These are phyloP conservation scores for Theileria luwenshuni DNA, from an alignment of 169 alveolate genomes.

Conservation along the genomic window DNA sequence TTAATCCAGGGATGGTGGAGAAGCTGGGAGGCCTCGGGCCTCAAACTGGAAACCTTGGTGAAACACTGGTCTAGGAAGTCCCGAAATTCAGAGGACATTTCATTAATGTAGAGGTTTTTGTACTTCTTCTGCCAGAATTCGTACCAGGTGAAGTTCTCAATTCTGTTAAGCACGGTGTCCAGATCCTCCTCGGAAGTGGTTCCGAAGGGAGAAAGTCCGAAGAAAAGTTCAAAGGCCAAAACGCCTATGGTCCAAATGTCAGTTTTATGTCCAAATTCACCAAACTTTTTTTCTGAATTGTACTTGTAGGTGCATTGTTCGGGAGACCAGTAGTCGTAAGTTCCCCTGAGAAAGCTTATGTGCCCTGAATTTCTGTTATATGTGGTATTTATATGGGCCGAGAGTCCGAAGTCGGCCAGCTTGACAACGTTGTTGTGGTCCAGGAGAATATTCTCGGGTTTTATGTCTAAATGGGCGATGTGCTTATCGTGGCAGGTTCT, in stretches of 20 bases:
- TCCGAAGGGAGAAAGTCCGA: slow-evolving; percentile 80
- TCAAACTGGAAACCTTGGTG: slow-evolving; percentile 68
- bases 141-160: slow-evolving; percentile 72
- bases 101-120: slow-evolving; percentile 43
- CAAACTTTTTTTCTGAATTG: slow-evolving; percentile 64
- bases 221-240: slow-evolving; percentile 79
- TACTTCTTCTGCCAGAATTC: slow-evolving; percentile 46
- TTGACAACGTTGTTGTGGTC: slow-evolving; percentile 78
- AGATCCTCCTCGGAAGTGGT: slow-evolving; percentile 74
- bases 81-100: slow-evolving; percentile 69
- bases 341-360: slow-evolving; percentile 64
- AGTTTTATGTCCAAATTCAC: slow-evolving; percentile 80
- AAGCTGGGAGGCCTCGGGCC: slow-evolving; percentile 69
- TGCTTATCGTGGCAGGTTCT: slow-evolving; percentile 86
- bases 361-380: slow-evolving; percentile 41
- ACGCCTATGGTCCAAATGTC: slow-evolving; percentile 85
- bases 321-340: slow-evolving; percentile 81
- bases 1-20: slow-evolving; percentile 76
- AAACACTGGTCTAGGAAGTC: slow-evolving; percentile 71
- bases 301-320: slow-evolving; percentile 79
- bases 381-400: slow-evolving; percentile 77
- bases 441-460: slow-evolving; percentile 82
- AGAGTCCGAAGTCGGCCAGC: slow-evolving; percentile 84
- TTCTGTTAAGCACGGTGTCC: slow-evolving; percentile 66
- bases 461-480: slow-evolving; percentile 83